These are phyloP conservation scores for Hypsizygus marmoreus DNA, from an alignment of 768 basidiomycete species.

Conservation along the genomic window DNA sequence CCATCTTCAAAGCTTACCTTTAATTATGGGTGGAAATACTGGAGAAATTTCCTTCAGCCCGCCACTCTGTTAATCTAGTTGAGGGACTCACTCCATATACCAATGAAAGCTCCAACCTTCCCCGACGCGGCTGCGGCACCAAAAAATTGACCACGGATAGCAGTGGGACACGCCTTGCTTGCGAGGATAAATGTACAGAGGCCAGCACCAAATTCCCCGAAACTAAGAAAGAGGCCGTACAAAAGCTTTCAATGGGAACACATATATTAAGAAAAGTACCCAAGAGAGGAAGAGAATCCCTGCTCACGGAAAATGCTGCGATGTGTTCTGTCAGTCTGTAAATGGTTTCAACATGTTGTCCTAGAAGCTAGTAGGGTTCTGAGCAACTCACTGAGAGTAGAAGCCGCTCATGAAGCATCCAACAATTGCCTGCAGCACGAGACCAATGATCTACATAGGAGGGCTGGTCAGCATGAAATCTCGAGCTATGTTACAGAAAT, in stretches of 20 bases:
- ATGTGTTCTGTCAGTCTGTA: conserved; percentile 57
- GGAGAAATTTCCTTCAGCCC: neutral
- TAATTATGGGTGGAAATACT: conserved; percentile 69
- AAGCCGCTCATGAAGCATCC: conserved; percentile 89
- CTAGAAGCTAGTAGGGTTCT: neutral
- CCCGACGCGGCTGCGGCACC: conserved; percentile 83
- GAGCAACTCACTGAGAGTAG: conserved; percentile 48
- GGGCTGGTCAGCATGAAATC: too few relatives aligned
- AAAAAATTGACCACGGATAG: conserved; percentile 81
- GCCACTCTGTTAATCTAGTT: neutral
- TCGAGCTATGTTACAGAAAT: neutral
- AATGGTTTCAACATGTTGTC: neutral
- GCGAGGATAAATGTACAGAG: conserved; percentile 85
- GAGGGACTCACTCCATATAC: conserved; percentile 65
- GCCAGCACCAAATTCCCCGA: conserved; percentile 88
- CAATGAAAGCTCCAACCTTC: conserved; percentile 80
- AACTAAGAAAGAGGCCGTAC: conserved; percentile 86
- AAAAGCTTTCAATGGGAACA: conserved; percentile 47
- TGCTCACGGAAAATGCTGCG: conserved; percentile 68
- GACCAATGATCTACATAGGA: conserved; percentile 65
- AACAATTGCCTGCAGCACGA: conserved; percentile 64
- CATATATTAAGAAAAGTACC: neutral
- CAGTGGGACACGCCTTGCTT: conserved; percentile 80
- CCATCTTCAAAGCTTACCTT: conserved; percentile 36
- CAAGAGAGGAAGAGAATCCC: neutral